Conservation (phyloP, 2,329 filamentous ascomycete genomes). For the Diaporthe citrichinensis region DNA sequence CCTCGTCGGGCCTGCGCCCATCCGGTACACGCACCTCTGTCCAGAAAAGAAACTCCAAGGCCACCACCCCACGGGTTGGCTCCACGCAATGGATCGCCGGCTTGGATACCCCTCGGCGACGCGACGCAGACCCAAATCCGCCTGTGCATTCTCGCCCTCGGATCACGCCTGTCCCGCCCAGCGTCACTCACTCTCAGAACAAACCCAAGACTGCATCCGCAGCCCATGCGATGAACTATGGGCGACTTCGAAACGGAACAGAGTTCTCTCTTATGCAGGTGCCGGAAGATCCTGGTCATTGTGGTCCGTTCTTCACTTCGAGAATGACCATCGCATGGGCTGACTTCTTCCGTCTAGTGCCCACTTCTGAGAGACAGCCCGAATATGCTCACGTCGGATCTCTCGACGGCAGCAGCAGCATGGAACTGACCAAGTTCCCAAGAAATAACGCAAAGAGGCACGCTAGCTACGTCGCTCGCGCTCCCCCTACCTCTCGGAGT, state of each 20-base stretch:
- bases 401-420: conserved; percentile 34
- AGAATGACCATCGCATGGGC: not conserved
- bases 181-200: not conserved
- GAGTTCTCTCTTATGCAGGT: conserved; percentile 46
- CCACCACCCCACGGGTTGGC: not conserved
- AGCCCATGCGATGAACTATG: not conserved
- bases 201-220: not conserved
- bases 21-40: conserved; percentile 29
- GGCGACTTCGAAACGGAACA: not conserved
- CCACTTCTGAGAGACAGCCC: conserved; percentile 6
- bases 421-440: conserved; percentile 1
- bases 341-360: conserved; percentile 22
- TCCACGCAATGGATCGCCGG: conserved; percentile 13
- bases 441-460: conserved; percentile 35
- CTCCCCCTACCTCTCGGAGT: conserved; percentile 25
- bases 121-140: conserved; percentile 35
- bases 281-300: conserved; percentile 41
- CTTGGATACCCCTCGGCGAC: conserved; percentile 37
- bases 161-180: not conserved
- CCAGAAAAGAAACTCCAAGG: not conserved
- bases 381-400: conserved; percentile 41
- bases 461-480: conserved; percentile 41
- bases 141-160: not conserved
- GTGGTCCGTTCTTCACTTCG: conserved; percentile 1
- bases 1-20: conserved; percentile 39